Evolutionary conservation across 352 stramenopile genomes (phyloP).

Genomic region (Globisporangium lucens): DNA sequence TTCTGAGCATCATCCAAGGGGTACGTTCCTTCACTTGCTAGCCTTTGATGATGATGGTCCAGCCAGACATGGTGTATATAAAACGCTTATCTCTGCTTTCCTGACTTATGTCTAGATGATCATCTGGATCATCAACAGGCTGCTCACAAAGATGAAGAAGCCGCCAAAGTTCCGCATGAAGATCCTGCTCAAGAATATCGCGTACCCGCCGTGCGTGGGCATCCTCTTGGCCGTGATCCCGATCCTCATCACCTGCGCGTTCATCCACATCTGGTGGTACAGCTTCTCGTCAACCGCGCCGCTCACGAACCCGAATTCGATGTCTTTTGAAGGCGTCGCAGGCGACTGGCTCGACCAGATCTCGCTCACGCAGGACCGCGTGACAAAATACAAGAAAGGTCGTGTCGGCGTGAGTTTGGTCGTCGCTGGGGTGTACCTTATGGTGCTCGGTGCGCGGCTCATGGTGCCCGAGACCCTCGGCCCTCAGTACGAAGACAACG

Average conservation of each 20-base stretch:
- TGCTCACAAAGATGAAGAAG: slow-evolving; percentile 95
- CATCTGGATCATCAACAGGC: slow-evolving; percentile 92
- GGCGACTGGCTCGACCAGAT: slow-evolving; percentile 89
- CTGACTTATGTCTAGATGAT: slow-evolving; percentile 45
- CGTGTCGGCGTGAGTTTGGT: slow-evolving; percentile 84
- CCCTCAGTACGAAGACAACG: slow-evolving; percentile 68
- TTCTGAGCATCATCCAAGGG: slow-evolving; percentile 85
- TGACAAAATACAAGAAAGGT: slow-evolving; percentile 84
- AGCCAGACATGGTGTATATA: too few species aligned
- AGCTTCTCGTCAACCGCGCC: slow-evolving; percentile 45
- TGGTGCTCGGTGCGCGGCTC: slow-evolving; percentile 58
- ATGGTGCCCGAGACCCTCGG: slow-evolving; percentile 87
- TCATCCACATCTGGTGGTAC: slow-evolving; percentile 84
- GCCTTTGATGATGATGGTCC: slow-evolving; percentile 4
- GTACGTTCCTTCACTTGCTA: slow-evolving; percentile 25
- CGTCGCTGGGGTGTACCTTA: slow-evolving; percentile 77
- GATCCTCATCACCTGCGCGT: slow-evolving; percentile 39
- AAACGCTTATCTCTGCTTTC: background rate
- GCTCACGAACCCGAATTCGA: slow-evolving; percentile 40
- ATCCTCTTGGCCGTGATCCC: slow-evolving; percentile 65
- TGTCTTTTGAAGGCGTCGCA: slow-evolving; percentile 82
- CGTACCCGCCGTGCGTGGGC: slow-evolving; percentile 79
- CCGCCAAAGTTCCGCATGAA: slow-evolving; percentile 92
- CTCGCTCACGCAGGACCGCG: slow-evolving; percentile 69
- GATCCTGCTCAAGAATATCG: slow-evolving; percentile 89